Percentiles rank a stretch among this genome's conserved stretches.
These are phyloP conservation scores for Excoecaria cochinchinensis DNA, from an alignment of 345 rosid genomes.

Conservation along the genomic window DNA sequence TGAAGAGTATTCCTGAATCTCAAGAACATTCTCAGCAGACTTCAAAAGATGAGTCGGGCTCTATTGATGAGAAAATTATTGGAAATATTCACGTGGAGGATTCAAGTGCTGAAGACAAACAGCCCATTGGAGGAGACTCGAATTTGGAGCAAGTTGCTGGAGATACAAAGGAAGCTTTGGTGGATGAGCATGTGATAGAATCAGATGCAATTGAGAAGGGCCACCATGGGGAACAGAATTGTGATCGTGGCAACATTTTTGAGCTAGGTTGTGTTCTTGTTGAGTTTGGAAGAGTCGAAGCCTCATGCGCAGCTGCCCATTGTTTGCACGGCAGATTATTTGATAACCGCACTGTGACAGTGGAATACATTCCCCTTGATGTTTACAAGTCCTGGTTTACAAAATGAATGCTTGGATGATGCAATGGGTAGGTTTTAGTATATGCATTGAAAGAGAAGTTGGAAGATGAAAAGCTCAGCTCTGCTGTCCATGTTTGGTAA, in stretches of 20 bases:
- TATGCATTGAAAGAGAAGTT: neutral
- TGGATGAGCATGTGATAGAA: constrained; percentile 1
- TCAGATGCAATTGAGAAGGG: constrained; percentile 28
- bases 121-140: constrained; percentile 20
- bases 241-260: constrained; percentile 34
- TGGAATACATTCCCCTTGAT: constrained; percentile 58
- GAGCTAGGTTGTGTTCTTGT: constrained; percentile 71
- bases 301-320: constrained; percentile 67
- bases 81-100: constrained; percentile 16
- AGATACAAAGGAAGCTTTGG: constrained; percentile 20
- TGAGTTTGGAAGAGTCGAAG: constrained; percentile 74
- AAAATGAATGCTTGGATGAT: constrained; percentile 17
- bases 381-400: constrained; percentile 52
- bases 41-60: constrained; percentile 29
- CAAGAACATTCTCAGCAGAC: constrained; percentile 18
- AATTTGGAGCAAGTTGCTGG: constrained; percentile 24
- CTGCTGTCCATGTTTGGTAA: neutral
- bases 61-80: constrained; percentile 16
- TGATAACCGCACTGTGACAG: constrained; percentile 51
- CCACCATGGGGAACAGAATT: constrained; percentile 29
- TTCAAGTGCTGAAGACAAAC: constrained; percentile 16
- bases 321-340: constrained; percentile 68
- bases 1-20: constrained; percentile 12
- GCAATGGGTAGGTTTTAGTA: neutral
- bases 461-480: neutral